These are phyloP conservation scores for Phytophthora rubi DNA, from an alignment of 352 stramenopile genomes.

Conservation along the genomic window DNA sequence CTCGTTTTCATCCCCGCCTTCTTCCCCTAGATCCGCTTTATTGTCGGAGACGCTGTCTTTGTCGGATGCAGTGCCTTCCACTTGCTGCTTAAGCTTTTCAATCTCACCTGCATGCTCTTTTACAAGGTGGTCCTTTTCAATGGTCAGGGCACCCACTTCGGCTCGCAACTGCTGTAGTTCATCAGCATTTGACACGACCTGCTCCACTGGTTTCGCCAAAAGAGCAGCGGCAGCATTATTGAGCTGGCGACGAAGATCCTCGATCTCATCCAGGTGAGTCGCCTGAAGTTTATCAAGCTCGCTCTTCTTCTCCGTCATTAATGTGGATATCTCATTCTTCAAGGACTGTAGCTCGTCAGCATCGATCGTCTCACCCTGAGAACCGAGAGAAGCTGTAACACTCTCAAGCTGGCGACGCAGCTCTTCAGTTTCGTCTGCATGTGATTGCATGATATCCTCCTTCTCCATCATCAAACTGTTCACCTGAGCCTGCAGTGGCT, in stretches of 20 bases:
- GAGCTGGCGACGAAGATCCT: conserved; percentile 17
- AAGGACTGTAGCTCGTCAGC: conserved; percentile 26
- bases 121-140: conserved; percentile 28
- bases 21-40: conserved; percentile 3
- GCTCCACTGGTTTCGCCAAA: conserved; percentile 6
- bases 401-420: conserved; percentile 33
- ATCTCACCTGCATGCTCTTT: conserved; percentile 29
- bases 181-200: conserved; percentile 34
- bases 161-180: conserved; percentile 35
- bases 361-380: conserved; percentile 5
- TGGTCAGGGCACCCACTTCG: conserved; percentile 31
- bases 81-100: conserved; percentile 28
- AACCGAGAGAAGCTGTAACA: conserved; percentile 2
- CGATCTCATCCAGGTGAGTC: conserved; percentile 14
- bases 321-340: conserved; percentile 4
- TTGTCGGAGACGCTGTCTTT: not conserved
- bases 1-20: conserved; percentile 7
- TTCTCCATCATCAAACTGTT: too few relatives aligned
- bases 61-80: conserved; percentile 8
- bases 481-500: not conserved
- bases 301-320: conserved; percentile 9
- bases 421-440: conserved; percentile 6
- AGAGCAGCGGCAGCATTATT: conserved; percentile 9
- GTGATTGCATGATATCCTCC: too few relatives aligned
- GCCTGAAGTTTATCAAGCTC: conserved; percentile 17